These are phyloP conservation scores for Jamesozyma gamospora DNA, from an alignment of 805 yeast species.

Conservation along the genomic window DNA sequence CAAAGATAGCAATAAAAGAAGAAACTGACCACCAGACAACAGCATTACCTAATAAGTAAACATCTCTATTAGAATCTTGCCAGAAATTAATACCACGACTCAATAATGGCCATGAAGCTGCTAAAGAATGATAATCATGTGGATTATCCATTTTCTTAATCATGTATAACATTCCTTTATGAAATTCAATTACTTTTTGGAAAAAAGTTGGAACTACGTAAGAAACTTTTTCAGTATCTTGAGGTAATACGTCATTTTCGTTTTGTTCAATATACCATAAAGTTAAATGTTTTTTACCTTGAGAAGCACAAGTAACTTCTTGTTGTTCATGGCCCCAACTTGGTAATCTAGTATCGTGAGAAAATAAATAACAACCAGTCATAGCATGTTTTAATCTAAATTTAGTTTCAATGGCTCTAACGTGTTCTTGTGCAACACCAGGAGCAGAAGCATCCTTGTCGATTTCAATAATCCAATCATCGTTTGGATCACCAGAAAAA, in stretches of 20 bases:
- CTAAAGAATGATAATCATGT: slow-evolving; percentile 62
- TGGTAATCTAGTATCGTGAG: slow-evolving; percentile 63
- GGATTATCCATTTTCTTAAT: slow-evolving; percentile 56
- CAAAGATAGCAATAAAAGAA: slow-evolving; percentile 40
- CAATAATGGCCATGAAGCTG: slow-evolving; percentile 66
- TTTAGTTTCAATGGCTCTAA: slow-evolving; percentile 59
- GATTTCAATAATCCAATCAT: slow-evolving; percentile 71
- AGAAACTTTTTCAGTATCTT: slow-evolving; percentile 39
- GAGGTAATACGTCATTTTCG: slow-evolving; percentile 38
- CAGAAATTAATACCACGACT: slow-evolving; percentile 75
- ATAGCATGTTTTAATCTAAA: slow-evolving; percentile 71
- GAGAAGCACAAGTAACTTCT: slow-evolving; percentile 72
- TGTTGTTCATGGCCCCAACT: slow-evolving; percentile 77
- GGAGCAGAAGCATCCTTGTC: slow-evolving; percentile 43
- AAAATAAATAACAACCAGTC: slow-evolving; percentile 68
- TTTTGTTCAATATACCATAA: slow-evolving; percentile 72
- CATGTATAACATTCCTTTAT: slow-evolving; percentile 64
- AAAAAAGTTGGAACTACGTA: slow-evolving; percentile 47
- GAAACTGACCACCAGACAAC: slow-evolving; percentile 68
- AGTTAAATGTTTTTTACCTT: slow-evolving; percentile 51
- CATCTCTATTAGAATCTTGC: slow-evolving; percentile 42
- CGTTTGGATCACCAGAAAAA: slow-evolving; percentile 76
- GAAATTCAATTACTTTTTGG: slow-evolving; percentile 55
- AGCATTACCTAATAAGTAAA: slow-evolving; percentile 70
- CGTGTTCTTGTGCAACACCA: slow-evolving; percentile 43